Percentiles rank a stretch among this genome's conserved stretches.
Evolutionary conservation across 495 filamentous ascomycete species (phyloP).

Genomic region (Copromyces sp.): DNA sequence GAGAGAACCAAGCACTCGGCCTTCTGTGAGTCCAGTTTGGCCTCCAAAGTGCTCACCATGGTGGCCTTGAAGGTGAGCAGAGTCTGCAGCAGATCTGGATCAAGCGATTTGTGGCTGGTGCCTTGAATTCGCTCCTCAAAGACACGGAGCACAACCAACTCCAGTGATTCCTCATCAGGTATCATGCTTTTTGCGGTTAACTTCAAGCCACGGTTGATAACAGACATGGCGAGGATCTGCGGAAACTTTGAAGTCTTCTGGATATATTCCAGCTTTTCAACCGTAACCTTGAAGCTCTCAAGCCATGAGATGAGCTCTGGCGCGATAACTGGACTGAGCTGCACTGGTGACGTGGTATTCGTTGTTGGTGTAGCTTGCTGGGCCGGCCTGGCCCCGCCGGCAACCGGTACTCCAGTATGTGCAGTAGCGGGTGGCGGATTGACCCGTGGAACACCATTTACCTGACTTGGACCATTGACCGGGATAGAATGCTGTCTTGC

Average conservation of each 20-base stretch:
- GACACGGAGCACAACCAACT: conserved; percentile 21
- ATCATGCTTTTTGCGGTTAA: conserved; percentile 16
- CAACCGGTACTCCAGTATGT: background rate
- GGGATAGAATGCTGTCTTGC: conserved; percentile 9
- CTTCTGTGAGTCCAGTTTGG: conserved; percentile 15
- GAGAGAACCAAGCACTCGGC: conserved; percentile 26
- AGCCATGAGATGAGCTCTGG: conserved; percentile 17
- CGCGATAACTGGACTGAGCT: conserved; percentile 19
- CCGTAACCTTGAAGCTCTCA: conserved; percentile 20
- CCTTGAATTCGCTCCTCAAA: conserved; percentile 10
- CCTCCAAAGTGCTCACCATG: conserved; percentile 17
- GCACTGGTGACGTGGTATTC: background rate
- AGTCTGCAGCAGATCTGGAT: conserved; percentile 16
- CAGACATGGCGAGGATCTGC: conserved; percentile 23
- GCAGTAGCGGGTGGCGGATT: conserved; percentile 1
- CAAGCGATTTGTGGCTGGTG: conserved; percentile 12
- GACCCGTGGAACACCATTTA: conserved; percentile 16
- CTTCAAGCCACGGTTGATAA: conserved; percentile 23
- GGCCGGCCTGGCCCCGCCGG: conserved; percentile 2
- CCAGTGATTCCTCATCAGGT: conserved; percentile 16
- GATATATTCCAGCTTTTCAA: conserved; percentile 12
- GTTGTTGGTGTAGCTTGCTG: conserved; percentile 5
- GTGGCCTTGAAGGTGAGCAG: conserved; percentile 18
- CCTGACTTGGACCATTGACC: background rate
- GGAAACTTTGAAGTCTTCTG: conserved; percentile 8